Evolutionary conservation across 345 rosid species (phyloP).

Genomic region (Citrus cavaleriei): DNA sequence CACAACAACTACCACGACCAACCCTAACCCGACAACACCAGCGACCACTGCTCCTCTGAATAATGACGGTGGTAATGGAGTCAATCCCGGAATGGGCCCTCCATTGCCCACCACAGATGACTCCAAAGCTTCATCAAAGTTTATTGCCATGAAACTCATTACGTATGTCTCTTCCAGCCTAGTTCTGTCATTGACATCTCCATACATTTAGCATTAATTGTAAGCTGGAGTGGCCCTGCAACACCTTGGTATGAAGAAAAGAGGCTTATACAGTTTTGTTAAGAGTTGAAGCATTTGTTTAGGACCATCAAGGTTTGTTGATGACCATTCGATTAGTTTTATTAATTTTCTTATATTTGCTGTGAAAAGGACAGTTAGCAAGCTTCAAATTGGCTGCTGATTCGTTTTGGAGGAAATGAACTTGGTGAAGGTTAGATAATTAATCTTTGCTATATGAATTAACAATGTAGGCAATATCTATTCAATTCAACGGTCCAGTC

Average conservation of each 20-base stretch:
- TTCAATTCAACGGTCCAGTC: background rate
- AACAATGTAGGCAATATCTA: background rate
- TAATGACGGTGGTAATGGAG: constrained; percentile 22
- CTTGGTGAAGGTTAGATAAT: background rate
- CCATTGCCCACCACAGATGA: constrained; percentile 20
- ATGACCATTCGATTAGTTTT: background rate
- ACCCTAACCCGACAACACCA: constrained; percentile 14
- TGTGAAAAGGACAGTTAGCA: background rate
- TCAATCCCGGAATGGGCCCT: constrained; percentile 28
- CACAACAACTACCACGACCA: constrained; percentile 8
- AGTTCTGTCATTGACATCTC: constrained; percentile 11
- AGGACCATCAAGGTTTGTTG: constrained; percentile 2
- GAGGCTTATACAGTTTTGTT: constrained; percentile 26
- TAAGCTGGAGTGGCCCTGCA: background rate
- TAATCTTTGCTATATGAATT: background rate
- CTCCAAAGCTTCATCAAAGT: constrained; percentile 22
- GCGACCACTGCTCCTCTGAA: constrained; percentile 17
- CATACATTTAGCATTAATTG: constrained; percentile 1
- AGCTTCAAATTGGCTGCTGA: background rate
- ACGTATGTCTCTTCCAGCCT: constrained; percentile 4
- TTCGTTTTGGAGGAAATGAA: background rate
- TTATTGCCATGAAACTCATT: constrained; percentile 2
- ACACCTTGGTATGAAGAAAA: background rate
- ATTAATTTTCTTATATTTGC: background rate
- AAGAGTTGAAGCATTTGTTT: constrained; percentile 21